phyloP scores from a whole-genome alignment of 2,329 filamentous ascomycete species.

The Fusarium domesticum region DNA sequence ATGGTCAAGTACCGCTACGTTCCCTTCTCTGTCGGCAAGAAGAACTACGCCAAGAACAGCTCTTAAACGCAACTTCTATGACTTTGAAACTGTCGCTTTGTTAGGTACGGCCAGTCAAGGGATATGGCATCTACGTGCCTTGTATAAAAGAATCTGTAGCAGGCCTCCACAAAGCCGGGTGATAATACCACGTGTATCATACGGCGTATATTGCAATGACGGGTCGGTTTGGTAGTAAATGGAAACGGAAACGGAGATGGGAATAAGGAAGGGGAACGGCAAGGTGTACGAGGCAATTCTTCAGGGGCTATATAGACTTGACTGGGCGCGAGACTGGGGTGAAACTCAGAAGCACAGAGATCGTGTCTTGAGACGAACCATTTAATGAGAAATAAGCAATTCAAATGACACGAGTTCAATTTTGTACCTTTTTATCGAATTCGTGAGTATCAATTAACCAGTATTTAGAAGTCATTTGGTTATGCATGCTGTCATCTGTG shows the following conservation, averaged over 20 bases:
- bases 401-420: neutral
- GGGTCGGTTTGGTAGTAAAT: constrained; percentile 17
- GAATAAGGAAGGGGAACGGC: too few species aligned
- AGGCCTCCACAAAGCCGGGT: constrained; percentile 23
- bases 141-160: constrained; percentile 26
- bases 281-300: constrained; percentile 9
- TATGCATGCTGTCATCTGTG: too few species aligned
- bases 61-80: constrained; percentile 29
- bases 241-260: constrained; percentile 16
- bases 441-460: too few species aligned
- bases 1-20: constrained; percentile 99
- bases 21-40: constrained; percentile 88
- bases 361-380: constrained; percentile 22
- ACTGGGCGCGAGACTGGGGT: constrained; percentile 19
- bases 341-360: constrained; percentile 10
- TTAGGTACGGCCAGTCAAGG: constrained; percentile 19
- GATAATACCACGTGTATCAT: constrained; percentile 27
- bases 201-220: constrained; percentile 24
- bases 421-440: too few species aligned
- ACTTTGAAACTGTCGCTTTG: constrained; percentile 11
- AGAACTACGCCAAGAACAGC: constrained; percentile 69
- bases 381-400: constrained; percentile 29
- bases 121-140: constrained; percentile 18
- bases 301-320: constrained; percentile 24
- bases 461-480: neutral